Evolutionary conservation across 2,329 filamentous ascomycete genomes (phyloP), one percentile per base, ranked within the genome.

Genomic region (Aspergillus persii): DNA sequence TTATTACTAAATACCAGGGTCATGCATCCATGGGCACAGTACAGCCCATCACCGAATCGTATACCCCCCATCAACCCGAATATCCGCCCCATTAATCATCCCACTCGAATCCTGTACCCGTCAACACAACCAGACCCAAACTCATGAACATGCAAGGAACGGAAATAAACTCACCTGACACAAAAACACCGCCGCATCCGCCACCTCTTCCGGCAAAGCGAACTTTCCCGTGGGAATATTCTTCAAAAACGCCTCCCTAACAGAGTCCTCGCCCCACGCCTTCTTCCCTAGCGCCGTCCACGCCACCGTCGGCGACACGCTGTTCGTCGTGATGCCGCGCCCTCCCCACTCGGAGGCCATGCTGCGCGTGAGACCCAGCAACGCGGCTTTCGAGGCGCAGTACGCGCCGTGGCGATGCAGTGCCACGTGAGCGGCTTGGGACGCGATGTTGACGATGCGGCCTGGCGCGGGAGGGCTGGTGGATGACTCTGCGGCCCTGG

Each of bases 261-360:
- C 74, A 8, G 59, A 58, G 2, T 69, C 63, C 39, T 75, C 73
- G 1, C 74, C 75, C 76, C 76, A 78, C 5, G 76, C 76, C 61
- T 77, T 78, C 63, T 75, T 74, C 3, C 79, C 79, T 33, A 82
- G 64, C 6, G 69, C 75, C 8, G 80, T 82, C 78, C 77, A 79
- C 3, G 78, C 78, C 11, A 80, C 77, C 4, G 78, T 80, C 11
- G 79, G 80, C 11, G 72, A 76, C 3, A 82, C 76, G 3, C 73
- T 76, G 60, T 82, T 82, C 4, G 77, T 68, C 0, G 79, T 81
- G 9, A 81, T 80, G 2, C 79, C 79, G 4, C 72, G 68, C 4
- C 72, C 64, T 1, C 73, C 80, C 79, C 79, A 82, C 60, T 82
- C 80, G 27, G 73, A 77, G 0, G 80, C 80, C 76, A 79, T 79